phyloP scores from a whole-genome alignment of 2,329 filamentous ascomycete genomes.

The Colletotrichum eleusines region DNA sequence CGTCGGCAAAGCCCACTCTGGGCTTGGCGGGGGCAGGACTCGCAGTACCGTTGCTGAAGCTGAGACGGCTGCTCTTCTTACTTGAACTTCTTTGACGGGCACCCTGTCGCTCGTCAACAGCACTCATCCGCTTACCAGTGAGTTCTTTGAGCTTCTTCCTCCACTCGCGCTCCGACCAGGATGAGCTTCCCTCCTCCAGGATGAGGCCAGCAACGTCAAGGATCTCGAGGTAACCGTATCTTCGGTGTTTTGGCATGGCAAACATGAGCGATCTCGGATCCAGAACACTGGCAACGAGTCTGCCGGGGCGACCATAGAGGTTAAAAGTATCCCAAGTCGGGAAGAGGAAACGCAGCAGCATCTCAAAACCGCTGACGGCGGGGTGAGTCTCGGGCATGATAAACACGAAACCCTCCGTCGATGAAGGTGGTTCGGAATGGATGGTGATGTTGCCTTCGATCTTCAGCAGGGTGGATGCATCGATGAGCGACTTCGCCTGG shows the following conservation, averaged over 20 bases:
- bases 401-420: conserved; percentile 94
- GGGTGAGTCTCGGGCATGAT: conserved; percentile 96
- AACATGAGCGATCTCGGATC: conserved; percentile 96
- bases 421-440: conserved; percentile 81
- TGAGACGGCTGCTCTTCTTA: conserved; percentile 68
- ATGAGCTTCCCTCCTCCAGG: conserved; percentile 78
- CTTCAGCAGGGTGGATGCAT: conserved; percentile 94
- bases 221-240: conserved; percentile 92
- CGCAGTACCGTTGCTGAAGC: conserved; percentile 58
- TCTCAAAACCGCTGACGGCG: conserved; percentile 94
- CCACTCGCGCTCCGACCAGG: conserved; percentile 92
- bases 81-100: conserved; percentile 65
- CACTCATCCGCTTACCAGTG: conserved; percentile 82
- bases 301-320: conserved; percentile 89
- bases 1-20: conserved; percentile 71
- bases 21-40: conserved; percentile 50
- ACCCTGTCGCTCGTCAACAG: conserved; percentile 56
- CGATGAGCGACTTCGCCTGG: conserved; percentile 91
- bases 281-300: conserved; percentile 87
- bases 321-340: conserved; percentile 94
- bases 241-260: conserved; percentile 89
- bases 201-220: conserved; percentile 87
- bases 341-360: conserved; percentile 92
- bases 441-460: conserved; percentile 92
- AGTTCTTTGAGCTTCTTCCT: conserved; percentile 88